A percentile compares a stretch with the other conserved stretches of the same genome.
phyloP scores from a whole-genome alignment of 768 basidiomycete genomes.

The Calocybe gangraenosa region DNA sequence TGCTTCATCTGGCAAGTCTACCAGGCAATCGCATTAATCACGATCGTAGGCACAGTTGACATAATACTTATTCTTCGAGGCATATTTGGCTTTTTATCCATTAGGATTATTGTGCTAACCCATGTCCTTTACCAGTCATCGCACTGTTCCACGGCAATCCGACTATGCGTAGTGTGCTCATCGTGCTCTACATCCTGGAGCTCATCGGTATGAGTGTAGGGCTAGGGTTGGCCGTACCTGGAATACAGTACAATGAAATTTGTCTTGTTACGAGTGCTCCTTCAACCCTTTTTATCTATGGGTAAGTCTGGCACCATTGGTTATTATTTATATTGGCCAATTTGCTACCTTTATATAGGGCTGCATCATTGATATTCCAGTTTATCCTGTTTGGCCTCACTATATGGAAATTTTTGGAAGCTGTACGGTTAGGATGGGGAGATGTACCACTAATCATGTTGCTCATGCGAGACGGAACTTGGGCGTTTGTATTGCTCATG shows the following conservation, averaged over 20 bases:
- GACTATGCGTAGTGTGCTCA: conserved; percentile 22
- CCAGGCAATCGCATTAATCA: conserved; percentile 29
- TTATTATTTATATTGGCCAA: not conserved
- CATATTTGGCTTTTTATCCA: conserved; percentile 10
- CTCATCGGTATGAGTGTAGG: conserved; percentile 27
- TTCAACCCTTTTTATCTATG: conserved; percentile 25
- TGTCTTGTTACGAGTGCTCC: conserved; percentile 27
- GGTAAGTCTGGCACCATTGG: conserved; percentile 17
- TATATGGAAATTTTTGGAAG: conserved; percentile 28
- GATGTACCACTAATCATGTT: conserved; percentile 35
- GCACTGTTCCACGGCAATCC: conserved; percentile 36
- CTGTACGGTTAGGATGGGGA: conserved; percentile 34
- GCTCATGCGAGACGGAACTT: conserved; percentile 42
- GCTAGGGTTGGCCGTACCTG: conserved; percentile 24
- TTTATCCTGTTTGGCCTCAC: conserved; percentile 35
- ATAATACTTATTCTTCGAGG: conserved; percentile 37
- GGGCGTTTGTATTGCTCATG: conserved; percentile 37
- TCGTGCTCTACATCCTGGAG: conserved; percentile 24
- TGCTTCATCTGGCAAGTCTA: conserved; percentile 44
- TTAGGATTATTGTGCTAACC: not conserved
- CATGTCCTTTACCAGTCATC: conserved; percentile 23
- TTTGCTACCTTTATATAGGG: no score
- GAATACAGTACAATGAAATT: conserved; percentile 28
- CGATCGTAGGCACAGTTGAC: conserved; percentile 29
- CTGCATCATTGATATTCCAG: conserved; percentile 30